These are phyloP conservation scores for Thymus quinquecostatus DNA, from an alignment of 257 asterid species.

Conservation along the genomic window DNA sequence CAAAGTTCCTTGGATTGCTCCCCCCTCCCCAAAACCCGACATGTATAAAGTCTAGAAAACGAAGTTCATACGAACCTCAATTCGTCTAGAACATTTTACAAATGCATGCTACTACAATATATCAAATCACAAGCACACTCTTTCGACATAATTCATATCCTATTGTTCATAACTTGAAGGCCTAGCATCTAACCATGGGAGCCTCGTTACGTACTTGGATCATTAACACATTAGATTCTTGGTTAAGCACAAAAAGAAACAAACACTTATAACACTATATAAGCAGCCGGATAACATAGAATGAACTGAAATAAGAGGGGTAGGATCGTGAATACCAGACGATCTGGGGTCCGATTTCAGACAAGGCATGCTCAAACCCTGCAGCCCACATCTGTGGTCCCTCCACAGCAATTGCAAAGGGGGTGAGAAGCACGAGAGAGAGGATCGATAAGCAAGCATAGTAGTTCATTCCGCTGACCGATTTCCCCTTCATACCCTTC, in stretches of 20 bases:
- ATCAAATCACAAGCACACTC: background rate
- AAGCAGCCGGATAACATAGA: constrained; percentile 26
- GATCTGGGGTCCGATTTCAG: constrained; percentile 87
- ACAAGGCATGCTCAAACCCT: constrained; percentile 65
- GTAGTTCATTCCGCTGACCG: constrained; percentile 97
- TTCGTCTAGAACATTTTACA: background rate
- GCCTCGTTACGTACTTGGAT: background rate
- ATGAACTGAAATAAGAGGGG: constrained; percentile 25
- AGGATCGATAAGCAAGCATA: constrained; percentile 89
- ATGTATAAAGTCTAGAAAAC: background rate
- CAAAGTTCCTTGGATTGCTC: background rate
- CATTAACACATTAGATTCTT: background rate
- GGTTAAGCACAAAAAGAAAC: background rate
- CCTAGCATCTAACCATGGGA: background rate
- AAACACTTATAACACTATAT: too few relatives aligned
- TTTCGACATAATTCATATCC: background rate
- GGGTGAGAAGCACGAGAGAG: constrained; percentile 83
- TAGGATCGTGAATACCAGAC: constrained; percentile 64
- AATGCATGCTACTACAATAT: background rate
- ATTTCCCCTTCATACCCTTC: constrained; percentile 98
- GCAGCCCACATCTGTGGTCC: constrained; percentile 93
- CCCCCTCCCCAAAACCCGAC: background rate
- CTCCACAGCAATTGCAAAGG: constrained; percentile 97
- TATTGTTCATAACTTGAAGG: background rate
- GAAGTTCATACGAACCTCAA: constrained; percentile 6